These are phyloP conservation scores for Clarireedia paspali DNA, from an alignment of 2,329 filamentous ascomycete species.

Conservation along the genomic window DNA sequence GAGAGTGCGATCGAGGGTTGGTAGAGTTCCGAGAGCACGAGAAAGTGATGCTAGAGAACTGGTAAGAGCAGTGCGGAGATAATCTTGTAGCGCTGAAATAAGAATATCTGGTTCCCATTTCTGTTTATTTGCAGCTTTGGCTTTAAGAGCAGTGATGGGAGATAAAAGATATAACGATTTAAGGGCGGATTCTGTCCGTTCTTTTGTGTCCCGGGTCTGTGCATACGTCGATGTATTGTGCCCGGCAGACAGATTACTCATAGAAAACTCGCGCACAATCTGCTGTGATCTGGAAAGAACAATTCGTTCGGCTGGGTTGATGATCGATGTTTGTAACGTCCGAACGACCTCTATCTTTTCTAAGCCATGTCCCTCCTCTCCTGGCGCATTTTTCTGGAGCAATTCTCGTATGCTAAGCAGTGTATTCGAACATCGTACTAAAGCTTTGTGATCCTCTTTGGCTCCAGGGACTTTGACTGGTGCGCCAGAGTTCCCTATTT, in stretches of 20 bases:
- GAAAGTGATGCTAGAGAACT: slow-evolving; percentile 68
- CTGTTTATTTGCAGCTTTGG: slow-evolving; percentile 33
- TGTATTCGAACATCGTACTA: slow-evolving; percentile 77
- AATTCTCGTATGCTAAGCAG: slow-evolving; percentile 69
- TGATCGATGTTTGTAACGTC: slow-evolving; percentile 60
- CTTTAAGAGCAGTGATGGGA: slow-evolving; percentile 46
- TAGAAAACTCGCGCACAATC: slow-evolving; percentile 74
- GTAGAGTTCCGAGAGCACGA: slow-evolving; percentile 69
- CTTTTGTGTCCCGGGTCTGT: slow-evolving; percentile 66
- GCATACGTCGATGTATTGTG: slow-evolving; percentile 48
- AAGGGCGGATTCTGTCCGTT: slow-evolving; percentile 65
- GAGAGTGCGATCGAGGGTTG: slow-evolving; percentile 73
- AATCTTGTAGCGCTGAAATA: slow-evolving; percentile 69
- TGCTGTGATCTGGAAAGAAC: slow-evolving; percentile 70
- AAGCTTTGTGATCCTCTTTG: slow-evolving; percentile 63
- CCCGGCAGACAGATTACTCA: slow-evolving; percentile 47
- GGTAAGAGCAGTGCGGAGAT: slow-evolving; percentile 74
- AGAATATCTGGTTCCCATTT: slow-evolving; percentile 56
- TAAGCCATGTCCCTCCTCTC: slow-evolving; percentile 71
- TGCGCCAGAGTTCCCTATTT: slow-evolving; percentile 40
- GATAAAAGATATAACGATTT: slow-evolving; percentile 76
- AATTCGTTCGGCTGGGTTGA: slow-evolving; percentile 64
- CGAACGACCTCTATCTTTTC: slow-evolving; percentile 65
- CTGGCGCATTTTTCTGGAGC: slow-evolving; percentile 56
- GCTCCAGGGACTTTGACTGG: slow-evolving; percentile 29